phyloP scores from a whole-genome alignment of 257 asterid species.

The Solanum chaucha region DNA sequence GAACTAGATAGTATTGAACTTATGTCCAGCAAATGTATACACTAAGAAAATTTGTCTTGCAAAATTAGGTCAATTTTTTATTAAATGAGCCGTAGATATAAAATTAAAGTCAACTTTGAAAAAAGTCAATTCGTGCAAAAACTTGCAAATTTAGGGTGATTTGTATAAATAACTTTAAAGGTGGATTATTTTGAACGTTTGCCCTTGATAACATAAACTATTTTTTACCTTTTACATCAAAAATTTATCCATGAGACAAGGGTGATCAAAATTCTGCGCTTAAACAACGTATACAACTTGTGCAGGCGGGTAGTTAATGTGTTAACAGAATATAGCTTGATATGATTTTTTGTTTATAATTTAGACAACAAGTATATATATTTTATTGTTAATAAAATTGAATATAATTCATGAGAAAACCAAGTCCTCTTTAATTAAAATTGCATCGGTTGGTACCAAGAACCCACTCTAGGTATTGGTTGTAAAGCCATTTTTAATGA shows the following conservation, averaged over 20 bases:
- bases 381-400: background rate
- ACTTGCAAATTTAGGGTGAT: background rate
- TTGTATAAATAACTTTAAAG: background rate
- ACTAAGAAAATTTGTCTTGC: no score
- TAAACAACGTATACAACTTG: background rate
- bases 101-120: no score
- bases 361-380: background rate
- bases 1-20: background rate
- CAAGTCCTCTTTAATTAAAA: background rate
- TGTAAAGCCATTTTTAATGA: background rate
- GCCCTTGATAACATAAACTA: fast-evolving
- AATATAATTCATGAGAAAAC: background rate
- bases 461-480: background rate
- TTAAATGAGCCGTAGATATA: background rate
- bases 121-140: background rate
- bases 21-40: background rate
- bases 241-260: background rate
- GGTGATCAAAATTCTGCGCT: background rate
- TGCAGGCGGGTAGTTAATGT: background rate
- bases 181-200: background rate
- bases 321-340: background rate
- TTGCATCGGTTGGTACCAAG: background rate
- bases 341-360: background rate
- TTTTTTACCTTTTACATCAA: background rate
- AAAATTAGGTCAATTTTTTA: background rate